Conservation (phyloP, 2,329 filamentous ascomycete genomes). For the Neoscytalidium dimidiatum region DNA sequence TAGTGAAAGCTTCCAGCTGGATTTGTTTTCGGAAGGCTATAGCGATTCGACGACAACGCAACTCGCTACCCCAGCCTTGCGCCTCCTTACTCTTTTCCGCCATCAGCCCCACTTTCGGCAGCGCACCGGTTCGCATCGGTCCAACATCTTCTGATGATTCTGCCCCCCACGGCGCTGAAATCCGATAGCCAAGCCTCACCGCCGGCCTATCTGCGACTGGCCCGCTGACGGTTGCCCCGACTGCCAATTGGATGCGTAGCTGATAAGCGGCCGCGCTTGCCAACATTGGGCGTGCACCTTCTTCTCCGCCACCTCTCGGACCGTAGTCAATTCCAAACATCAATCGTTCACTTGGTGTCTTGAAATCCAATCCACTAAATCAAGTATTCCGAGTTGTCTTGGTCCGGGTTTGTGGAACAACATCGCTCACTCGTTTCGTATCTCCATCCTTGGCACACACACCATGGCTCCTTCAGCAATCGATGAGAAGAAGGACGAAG, state of each 20-base stretch:
- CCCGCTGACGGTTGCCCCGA: background rate
- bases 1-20: background rate
- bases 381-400: too few species aligned
- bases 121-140: background rate
- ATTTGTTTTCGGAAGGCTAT: background rate
- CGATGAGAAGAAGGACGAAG: constrained; percentile 4
- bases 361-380: background rate
- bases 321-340: background rate
- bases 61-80: background rate
- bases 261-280: constrained; percentile 1
- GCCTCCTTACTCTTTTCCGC: background rate
- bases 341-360: background rate
- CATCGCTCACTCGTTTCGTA: background rate
- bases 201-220: constrained; percentile 11
- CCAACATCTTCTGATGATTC: background rate
- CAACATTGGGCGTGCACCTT: constrained; percentile 2
- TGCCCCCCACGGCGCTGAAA: constrained; percentile 6
- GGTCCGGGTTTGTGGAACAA: too few species aligned
- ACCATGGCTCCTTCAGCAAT: constrained; percentile 18
- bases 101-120: background rate
- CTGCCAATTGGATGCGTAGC: background rate
- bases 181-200: constrained; percentile 12
- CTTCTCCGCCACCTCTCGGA: background rate
- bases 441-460: background rate
- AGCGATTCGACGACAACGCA: background rate